Evolutionary conservation across 1,139 yeast genomes (phyloP).

Genomic region (Scheffersomyces stambukii): DNA sequence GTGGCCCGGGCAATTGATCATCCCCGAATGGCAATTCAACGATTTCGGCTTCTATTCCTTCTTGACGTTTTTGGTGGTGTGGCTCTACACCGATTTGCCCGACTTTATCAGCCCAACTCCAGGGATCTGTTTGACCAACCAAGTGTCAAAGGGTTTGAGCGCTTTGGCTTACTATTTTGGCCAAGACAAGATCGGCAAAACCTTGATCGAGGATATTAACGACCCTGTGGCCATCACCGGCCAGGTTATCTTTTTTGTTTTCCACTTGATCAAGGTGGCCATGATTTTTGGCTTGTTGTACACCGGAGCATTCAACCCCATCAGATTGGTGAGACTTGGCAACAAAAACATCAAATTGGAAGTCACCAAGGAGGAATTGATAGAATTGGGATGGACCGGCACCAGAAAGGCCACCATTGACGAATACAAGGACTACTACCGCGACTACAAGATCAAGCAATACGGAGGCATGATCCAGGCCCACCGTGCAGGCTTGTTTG

Average conservation of each 20-base stretch:
- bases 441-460: slow-evolving; percentile 59
- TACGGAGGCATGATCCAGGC: slow-evolving; percentile 81
- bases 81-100: slow-evolving; percentile 94
- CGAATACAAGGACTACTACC: slow-evolving; percentile 69
- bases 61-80: slow-evolving; percentile 44
- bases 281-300: slow-evolving; percentile 57
- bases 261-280: slow-evolving; percentile 63
- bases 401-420: slow-evolving; percentile 67
- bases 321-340: slow-evolving; percentile 24
- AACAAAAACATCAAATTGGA: slow-evolving; percentile 28
- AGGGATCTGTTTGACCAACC: slow-evolving; percentile 77
- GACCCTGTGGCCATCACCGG: slow-evolving; percentile 40
- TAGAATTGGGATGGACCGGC: slow-evolving; percentile 88
- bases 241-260: slow-evolving; percentile 63
- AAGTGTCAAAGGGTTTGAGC: slow-evolving; percentile 39
- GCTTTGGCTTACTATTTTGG: slow-evolving; percentile 30
- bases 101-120: slow-evolving; percentile 89
- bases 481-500: slow-evolving; percentile 67
- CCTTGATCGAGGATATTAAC: slow-evolving; percentile 45
- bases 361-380: slow-evolving; percentile 52
- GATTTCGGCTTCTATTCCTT: slow-evolving; percentile 44
- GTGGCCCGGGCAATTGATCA: slow-evolving; percentile 88
- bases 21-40: slow-evolving; percentile 75
- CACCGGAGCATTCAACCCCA: slow-evolving; percentile 77
- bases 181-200: slow-evolving; percentile 34